Percentiles rank a stretch among this genome's conserved stretches.
phyloP scores from a whole-genome alignment of 106 monocot species.

The Posidonia australis region DNA sequence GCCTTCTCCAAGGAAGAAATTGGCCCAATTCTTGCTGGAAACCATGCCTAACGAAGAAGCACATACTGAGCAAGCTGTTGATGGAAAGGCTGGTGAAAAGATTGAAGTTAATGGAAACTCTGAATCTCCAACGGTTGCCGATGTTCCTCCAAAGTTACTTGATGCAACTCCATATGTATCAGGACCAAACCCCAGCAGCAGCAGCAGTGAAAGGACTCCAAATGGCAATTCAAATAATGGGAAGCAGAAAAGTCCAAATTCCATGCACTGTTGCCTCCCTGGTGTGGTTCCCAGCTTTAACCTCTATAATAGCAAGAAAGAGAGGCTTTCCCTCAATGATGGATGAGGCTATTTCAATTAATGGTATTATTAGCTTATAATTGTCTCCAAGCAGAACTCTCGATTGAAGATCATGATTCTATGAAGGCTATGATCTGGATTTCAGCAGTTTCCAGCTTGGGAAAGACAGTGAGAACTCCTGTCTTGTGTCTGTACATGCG shows the following conservation, averaged over 20 bases:
- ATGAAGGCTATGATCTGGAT: neutral
- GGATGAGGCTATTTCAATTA: too few species aligned
- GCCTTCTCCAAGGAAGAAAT: conserved; percentile 52
- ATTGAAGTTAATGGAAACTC: conserved; percentile 5
- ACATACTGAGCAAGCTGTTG: neutral
- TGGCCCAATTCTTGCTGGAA: conserved; percentile 38
- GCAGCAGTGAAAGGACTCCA: conserved; percentile 15
- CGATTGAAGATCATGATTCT: neutral
- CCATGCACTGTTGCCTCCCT: conserved; percentile 52
- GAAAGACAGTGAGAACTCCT: neutral
- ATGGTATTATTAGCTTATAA: neutral
- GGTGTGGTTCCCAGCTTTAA: conserved; percentile 17
- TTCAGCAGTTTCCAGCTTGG: neutral
- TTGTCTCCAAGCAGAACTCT: too few species aligned
- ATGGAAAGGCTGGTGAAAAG: neutral
- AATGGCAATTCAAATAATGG: conserved; percentile 7
- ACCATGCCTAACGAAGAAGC: conserved; percentile 3
- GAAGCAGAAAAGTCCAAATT: conserved; percentile 31
- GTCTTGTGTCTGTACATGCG: neutral
- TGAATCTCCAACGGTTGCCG: neutral
- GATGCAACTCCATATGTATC: conserved; percentile 10
- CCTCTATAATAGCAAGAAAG: conserved; percentile 28
- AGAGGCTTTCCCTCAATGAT: neutral
- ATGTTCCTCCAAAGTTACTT: conserved; percentile 4
- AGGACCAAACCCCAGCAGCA: conserved; percentile 13